These are phyloP conservation scores for Diaporthe velutina DNA, from an alignment of 2,329 filamentous ascomycete species.

Conservation along the genomic window DNA sequence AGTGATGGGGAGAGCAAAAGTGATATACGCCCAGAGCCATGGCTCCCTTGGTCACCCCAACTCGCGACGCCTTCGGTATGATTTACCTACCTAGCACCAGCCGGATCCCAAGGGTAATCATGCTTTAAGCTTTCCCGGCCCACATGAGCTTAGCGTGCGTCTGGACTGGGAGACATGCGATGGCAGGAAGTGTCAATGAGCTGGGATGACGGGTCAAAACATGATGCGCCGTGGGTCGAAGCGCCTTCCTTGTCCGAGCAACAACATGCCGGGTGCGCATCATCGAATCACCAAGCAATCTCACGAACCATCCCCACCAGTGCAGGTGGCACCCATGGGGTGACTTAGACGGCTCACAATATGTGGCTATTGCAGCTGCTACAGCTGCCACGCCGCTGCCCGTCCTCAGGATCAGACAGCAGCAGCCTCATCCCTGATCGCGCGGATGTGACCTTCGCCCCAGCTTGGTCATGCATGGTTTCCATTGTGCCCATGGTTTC, in stretches of 20 bases:
- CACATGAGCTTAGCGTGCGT: slow-evolving; percentile 7
- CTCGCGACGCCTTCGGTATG: slow-evolving; percentile 26
- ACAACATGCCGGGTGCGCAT: slow-evolving; percentile 18
- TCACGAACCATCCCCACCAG: too few species aligned
- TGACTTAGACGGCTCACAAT: not conserved
- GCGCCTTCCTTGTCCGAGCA: slow-evolving; percentile 3
- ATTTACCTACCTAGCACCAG: slow-evolving; percentile 28
- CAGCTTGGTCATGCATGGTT: slow-evolving; percentile 13
- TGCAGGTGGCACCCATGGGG: too few species aligned
- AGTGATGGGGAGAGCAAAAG: slow-evolving; percentile 21
- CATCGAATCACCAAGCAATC: not conserved
- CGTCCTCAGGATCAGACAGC: not conserved
- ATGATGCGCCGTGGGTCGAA: slow-evolving; percentile 9
- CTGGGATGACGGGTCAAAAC: slow-evolving; percentile 27
- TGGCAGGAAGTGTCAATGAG: slow-evolving; percentile 14
- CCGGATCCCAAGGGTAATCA: slow-evolving; percentile 23
- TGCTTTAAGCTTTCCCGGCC: slow-evolving; percentile 24
- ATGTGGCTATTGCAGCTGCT: not conserved
- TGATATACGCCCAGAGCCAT: slow-evolving; percentile 14
- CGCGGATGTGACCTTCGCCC: not conserved
- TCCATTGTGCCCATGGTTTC: not conserved
- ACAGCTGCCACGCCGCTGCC: not conserved
- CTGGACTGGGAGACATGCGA: slow-evolving; percentile 6
- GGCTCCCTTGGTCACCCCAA: not conserved
- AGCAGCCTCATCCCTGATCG: not conserved